phyloP scores from a whole-genome alignment of 2,329 filamentous ascomycete species.

The Aspergillus spinulosporus region DNA sequence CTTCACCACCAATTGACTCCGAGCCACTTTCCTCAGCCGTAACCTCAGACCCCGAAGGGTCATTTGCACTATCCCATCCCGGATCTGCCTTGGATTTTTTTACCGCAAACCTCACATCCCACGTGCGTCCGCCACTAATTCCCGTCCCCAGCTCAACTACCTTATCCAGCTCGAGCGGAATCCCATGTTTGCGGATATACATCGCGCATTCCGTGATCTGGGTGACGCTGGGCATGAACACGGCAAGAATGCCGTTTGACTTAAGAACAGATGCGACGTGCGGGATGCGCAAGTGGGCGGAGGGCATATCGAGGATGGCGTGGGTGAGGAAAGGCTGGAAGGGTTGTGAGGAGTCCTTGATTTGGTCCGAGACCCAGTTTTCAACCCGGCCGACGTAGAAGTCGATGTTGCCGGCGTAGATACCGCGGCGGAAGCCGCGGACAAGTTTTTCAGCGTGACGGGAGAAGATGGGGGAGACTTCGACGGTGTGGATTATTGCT shows the following conservation, averaged over 20 bases:
- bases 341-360: conserved; percentile 20
- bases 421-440: conserved; percentile 65
- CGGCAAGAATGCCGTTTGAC: conserved; percentile 63
- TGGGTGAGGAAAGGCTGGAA: conserved; percentile 65
- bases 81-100: conserved; percentile 40
- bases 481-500: conserved; percentile 74
- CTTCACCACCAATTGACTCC: not conserved
- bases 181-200: conserved; percentile 52
- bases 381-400: conserved; percentile 70
- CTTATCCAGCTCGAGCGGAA: conserved; percentile 54
- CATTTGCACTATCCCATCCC: conserved; percentile 21
- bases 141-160: conserved; percentile 49
- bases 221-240: conserved; percentile 77
- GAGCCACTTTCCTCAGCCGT: not conserved
- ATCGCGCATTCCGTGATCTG: conserved; percentile 69
- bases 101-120: conserved; percentile 48
- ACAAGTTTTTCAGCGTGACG: conserved; percentile 65
- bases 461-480: conserved; percentile 63
- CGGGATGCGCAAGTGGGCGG: conserved; percentile 53
- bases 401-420: conserved; percentile 70
- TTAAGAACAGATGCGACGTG: conserved; percentile 56
- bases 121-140: conserved; percentile 48
- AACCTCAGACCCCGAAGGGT: not conserved
- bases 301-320: conserved; percentile 72
- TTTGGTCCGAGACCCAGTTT: conserved; percentile 60